These are phyloP conservation scores for Nicotiana paniculata DNA, from an alignment of 257 asterid species.

Conservation along the genomic window DNA sequence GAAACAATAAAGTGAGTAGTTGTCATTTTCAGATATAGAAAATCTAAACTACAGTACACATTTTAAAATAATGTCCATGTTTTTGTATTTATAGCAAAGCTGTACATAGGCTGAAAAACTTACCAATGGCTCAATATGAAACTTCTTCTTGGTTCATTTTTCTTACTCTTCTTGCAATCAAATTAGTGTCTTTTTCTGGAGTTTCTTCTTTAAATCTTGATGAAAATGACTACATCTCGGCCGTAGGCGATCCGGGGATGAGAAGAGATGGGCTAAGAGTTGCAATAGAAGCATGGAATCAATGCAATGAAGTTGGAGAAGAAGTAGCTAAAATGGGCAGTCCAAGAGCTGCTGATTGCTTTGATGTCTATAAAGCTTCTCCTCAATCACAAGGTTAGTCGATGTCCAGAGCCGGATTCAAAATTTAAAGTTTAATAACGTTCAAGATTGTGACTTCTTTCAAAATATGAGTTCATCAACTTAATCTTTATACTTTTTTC, in stretches of 20 bases:
- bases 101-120: not conserved
- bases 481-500: too few relatives aligned
- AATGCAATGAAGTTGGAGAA: slow-evolving; percentile 87
- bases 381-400: slow-evolving; percentile 36
- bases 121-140: slow-evolving; percentile 14
- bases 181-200: slow-evolving; percentile 7
- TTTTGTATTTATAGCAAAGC: not conserved
- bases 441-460: not conserved
- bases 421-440: not conserved
- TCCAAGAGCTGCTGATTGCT: slow-evolving; percentile 87
- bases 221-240: slow-evolving; percentile 37
- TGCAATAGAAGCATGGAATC: slow-evolving; percentile 93
- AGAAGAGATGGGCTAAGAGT: slow-evolving; percentile 59
- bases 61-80: not conserved
- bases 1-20: not conserved
- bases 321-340: slow-evolving; percentile 85
- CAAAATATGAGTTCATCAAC: not conserved
- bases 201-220: slow-evolving; percentile 8
- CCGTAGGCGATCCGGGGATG: slow-evolving; percentile 80
- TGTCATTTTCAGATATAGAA: not conserved
- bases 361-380: slow-evolving; percentile 59
- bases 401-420: not conserved
- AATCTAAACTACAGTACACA: not conserved
- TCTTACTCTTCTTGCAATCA: slow-evolving; percentile 16
- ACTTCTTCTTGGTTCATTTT: not conserved